A percentile compares a stretch with the other conserved stretches of the same genome.
phyloP scores from a whole-genome alignment of 306 rosid species.

The Vachellia pachyceras region DNA sequence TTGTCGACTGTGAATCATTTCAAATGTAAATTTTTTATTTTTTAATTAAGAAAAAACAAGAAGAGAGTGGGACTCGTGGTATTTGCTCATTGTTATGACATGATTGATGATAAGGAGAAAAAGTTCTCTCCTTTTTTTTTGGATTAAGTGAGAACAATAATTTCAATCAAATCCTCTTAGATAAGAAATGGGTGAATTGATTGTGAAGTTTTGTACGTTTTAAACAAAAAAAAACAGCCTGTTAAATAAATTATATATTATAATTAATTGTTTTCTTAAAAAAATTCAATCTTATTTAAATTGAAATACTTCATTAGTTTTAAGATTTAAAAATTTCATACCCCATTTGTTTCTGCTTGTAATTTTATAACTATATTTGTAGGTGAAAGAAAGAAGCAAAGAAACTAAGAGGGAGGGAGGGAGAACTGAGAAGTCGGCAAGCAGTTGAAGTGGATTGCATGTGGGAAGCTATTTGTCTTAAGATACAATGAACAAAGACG shows the following conservation, averaged over 20 bases:
- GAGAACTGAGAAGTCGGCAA: neutral
- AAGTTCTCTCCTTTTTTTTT: too few relatives aligned
- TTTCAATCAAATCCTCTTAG: neutral
- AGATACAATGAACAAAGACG: neutral
- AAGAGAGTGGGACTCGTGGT: too few relatives aligned
- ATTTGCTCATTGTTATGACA: too few relatives aligned
- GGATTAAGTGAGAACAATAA: neutral
- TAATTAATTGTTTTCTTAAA: too few relatives aligned
- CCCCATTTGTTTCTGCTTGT: neutral
- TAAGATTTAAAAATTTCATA: too few relatives aligned
- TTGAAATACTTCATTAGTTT: too few relatives aligned
- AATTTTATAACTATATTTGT: neutral
- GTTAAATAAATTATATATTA: too few relatives aligned
- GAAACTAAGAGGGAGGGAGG: too few relatives aligned
- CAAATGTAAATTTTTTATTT: neutral
- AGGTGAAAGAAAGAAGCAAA: too few relatives aligned
- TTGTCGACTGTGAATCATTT: neutral
- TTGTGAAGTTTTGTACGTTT: neutral
- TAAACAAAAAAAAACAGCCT: too few relatives aligned
- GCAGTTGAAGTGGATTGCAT: neutral
- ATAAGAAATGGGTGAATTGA: neutral
- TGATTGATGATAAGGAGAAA: too few relatives aligned
- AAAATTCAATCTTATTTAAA: too few relatives aligned
- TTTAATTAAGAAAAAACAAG: neutral
- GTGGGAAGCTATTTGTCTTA: neutral